These are phyloP conservation scores for Diphasiastrum complanatum DNA, from an alignment of 83 land plant species.

Conservation along the genomic window DNA sequence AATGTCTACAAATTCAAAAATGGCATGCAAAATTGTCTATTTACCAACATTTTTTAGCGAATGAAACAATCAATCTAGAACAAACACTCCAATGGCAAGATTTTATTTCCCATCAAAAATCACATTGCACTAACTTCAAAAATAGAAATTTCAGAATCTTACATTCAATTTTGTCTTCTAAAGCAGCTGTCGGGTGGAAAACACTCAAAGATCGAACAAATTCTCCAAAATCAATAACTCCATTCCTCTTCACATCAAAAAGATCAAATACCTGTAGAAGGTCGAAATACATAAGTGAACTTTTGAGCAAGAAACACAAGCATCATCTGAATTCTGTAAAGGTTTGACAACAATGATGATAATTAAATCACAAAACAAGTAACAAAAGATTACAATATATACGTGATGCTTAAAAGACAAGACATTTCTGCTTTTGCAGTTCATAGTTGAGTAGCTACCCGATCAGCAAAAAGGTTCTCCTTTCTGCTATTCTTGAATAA, in stretches of 20 bases:
- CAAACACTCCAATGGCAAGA: too few species aligned
- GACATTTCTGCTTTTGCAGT: not conserved
- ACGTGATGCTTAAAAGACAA: not conserved
- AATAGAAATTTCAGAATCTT: too few species aligned
- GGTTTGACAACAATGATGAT: not conserved
- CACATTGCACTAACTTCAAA: too few species aligned
- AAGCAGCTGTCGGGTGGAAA: slow-evolving; percentile 86
- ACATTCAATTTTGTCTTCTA: slow-evolving; percentile 82
- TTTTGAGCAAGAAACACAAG: not conserved
- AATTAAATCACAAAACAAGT: not conserved
- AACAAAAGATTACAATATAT: not conserved
- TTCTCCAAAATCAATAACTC: slow-evolving; percentile 84
- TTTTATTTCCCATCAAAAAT: too few species aligned
- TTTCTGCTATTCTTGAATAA: slow-evolving; percentile 75
- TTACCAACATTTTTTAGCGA: too few species aligned
- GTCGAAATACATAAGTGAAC: not conserved
- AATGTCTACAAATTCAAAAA: too few species aligned
- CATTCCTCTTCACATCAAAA: slow-evolving; percentile 77
- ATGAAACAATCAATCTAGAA: too few species aligned
- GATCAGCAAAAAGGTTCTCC: slow-evolving; percentile 89
- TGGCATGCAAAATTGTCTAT: too few species aligned
- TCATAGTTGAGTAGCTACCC: slow-evolving; percentile 44
- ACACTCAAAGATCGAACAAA: slow-evolving; percentile 87
- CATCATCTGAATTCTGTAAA: not conserved
- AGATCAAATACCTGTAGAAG: slow-evolving; percentile 75